A percentile compares a stretch with the other conserved stretches of the same genome.
These are phyloP conservation scores for Populus nigra DNA, from an alignment of 345 rosid species.

Conservation along the genomic window DNA sequence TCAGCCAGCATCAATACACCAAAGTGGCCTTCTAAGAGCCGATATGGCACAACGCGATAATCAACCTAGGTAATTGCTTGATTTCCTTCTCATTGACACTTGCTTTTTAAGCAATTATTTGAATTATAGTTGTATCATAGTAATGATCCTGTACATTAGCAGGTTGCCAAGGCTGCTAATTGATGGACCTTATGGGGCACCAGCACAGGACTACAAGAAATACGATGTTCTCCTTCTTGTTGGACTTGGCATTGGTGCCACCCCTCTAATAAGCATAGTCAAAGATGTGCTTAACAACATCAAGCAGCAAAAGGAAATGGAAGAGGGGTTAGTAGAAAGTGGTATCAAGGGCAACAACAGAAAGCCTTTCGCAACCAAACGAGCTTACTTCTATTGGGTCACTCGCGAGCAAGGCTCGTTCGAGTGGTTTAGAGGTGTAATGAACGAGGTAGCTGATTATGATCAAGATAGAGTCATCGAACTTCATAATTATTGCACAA, in stretches of 20 bases:
- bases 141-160: constrained; percentile 1
- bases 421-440: constrained; percentile 71
- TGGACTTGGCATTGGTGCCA: constrained; percentile 82
- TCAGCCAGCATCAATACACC: constrained; percentile 51
- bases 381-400: constrained; percentile 82
- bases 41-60: constrained; percentile 39
- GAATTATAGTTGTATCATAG: neutral
- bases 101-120: neutral
- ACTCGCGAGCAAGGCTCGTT: constrained; percentile 82
- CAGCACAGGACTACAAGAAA: constrained; percentile 74
- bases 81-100: neutral
- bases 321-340: constrained; percentile 31
- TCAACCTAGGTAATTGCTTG: constrained; percentile 43
- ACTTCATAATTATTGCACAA: constrained; percentile 68
- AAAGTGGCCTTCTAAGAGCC: constrained; percentile 59
- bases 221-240: constrained; percentile 76
- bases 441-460: constrained; percentile 72
- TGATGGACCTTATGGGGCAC: constrained; percentile 84
- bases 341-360: constrained; percentile 21
- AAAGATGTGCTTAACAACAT: constrained; percentile 78
- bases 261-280: constrained; percentile 74
- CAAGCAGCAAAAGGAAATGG: constrained; percentile 52
- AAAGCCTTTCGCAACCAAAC: constrained; percentile 51
- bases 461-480: constrained; percentile 59
- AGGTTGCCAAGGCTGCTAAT: constrained; percentile 68